A percentile compares a stretch with the other conserved stretches of the same genome.
These are phyloP conservation scores for Alternaria gansuensis DNA, from an alignment of 2,329 filamentous ascomycete genomes.

Conservation along the genomic window DNA sequence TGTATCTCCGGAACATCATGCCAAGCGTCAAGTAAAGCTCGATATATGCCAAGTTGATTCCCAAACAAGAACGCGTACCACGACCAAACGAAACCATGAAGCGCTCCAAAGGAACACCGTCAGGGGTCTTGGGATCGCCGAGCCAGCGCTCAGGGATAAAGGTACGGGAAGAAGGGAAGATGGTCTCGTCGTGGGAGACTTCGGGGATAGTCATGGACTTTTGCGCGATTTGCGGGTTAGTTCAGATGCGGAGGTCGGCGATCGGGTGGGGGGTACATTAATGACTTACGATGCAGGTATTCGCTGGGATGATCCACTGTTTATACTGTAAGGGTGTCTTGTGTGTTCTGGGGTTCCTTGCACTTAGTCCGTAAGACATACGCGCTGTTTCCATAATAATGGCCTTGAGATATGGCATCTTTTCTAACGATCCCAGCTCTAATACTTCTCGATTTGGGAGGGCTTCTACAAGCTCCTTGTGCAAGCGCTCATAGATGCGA, in stretches of 20 bases:
- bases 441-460: conserved; percentile 39
- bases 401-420: conserved; percentile 22
- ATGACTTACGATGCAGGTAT: conserved; percentile 46
- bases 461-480: conserved; percentile 42
- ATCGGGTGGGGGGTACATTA: neutral
- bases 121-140: conserved; percentile 34
- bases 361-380: conserved; percentile 53
- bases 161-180: conserved; percentile 49
- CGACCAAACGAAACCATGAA: conserved; percentile 56
- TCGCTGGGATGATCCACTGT: conserved; percentile 44
- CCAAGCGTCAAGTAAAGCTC: conserved; percentile 48
- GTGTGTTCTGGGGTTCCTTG: conserved; percentile 50
- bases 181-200: conserved; percentile 46
- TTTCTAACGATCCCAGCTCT: conserved; percentile 33
- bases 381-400: conserved; percentile 45
- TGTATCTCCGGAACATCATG: conserved; percentile 47
- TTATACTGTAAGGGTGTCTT: conserved; percentile 33
- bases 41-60: conserved; percentile 51
- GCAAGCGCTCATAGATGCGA: conserved; percentile 42
- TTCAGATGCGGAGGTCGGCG: too few species aligned
- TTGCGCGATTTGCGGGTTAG: neutral
- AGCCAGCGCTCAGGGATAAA: conserved; percentile 57
- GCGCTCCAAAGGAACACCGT: conserved; percentile 49
- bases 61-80: conserved; percentile 56
- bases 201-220: conserved; percentile 50